phyloP scores from a whole-genome alignment of 1,139 yeast species.

The Kodamaea suecica region DNA sequence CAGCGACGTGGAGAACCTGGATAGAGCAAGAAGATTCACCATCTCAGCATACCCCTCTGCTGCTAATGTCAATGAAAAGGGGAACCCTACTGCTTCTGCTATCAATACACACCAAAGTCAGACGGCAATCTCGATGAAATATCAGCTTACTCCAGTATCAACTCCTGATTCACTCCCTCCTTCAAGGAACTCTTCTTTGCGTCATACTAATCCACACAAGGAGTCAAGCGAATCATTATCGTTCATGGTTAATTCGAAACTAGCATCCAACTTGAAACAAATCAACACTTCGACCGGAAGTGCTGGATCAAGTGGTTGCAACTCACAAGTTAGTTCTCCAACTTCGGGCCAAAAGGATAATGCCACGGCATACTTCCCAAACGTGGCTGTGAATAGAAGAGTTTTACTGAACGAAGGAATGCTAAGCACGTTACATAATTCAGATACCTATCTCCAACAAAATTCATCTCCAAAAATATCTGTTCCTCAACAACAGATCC shows the following conservation, averaged over 20 bases:
- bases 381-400: slow-evolving; percentile 4
- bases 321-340: slow-evolving; percentile 16
- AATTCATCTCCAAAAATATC: no score
- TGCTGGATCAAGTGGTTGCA: slow-evolving; percentile 2
- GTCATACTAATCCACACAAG: slow-evolving; percentile 8
- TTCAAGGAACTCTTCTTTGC: slow-evolving; percentile 15
- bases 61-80: slow-evolving; percentile 15
- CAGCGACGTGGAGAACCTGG: slow-evolving; percentile 37
- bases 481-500: neutral
- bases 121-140: neutral
- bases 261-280: slow-evolving; percentile 7
- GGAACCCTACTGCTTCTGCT: neutral
- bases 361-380: neutral
- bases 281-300: neutral
- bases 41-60: slow-evolving; percentile 43
- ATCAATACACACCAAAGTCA: slow-evolving; percentile 1
- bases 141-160: neutral
- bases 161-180: slow-evolving; percentile 10
- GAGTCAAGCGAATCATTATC: slow-evolving; percentile 12
- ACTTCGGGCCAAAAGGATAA: neutral
- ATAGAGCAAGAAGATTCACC: slow-evolving; percentile 42
- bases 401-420: slow-evolving; percentile 2
- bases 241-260: slow-evolving; percentile 12
- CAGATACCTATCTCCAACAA: neutral
- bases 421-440: neutral